Percentiles rank a stretch among this genome's conserved stretches.
phyloP scores from a whole-genome alignment of 169 alveolate genomes.

The Hepatocystis sp. region DNA sequence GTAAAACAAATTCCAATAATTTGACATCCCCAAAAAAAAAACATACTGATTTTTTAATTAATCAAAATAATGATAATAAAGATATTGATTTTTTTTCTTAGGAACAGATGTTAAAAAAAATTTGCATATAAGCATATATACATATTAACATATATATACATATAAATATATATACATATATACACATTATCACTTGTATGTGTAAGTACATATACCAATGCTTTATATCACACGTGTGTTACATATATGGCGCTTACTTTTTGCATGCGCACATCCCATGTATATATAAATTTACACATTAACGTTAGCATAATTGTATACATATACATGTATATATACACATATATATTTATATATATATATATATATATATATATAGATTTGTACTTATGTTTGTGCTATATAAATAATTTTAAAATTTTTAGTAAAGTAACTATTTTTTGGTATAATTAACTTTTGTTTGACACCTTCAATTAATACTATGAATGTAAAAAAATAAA shows the following conservation, averaged over 20 bases:
- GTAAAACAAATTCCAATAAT: conserved; percentile 1
- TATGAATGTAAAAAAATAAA: too few relatives aligned
- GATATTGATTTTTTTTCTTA: conserved; percentile 36
- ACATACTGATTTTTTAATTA: background rate
- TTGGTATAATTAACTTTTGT: too few relatives aligned
- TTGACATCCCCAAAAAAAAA: background rate
- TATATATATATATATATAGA: background rate
- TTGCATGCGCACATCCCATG: background rate
- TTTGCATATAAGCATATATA: too few relatives aligned
- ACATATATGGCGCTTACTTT: background rate
- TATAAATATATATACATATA: conserved; percentile 7
- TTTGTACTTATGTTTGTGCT: conserved; percentile 4
- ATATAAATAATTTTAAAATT: too few relatives aligned
- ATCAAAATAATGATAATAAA: conserved; percentile 11
- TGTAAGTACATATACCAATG: background rate
- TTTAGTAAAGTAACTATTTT: too few relatives aligned
- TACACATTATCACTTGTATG: background rate
- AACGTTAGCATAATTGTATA: background rate
- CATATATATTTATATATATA: background rate
- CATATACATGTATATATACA: conserved; percentile 3
- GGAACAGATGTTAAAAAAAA: too few relatives aligned
- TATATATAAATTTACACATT: background rate
- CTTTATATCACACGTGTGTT: too few relatives aligned
- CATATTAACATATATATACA: background rate
- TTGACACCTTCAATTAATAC: too few relatives aligned